Evolutionary conservation across 257 asterid genomes (phyloP).

Genomic region (Solanum megistacrolobum): DNA sequence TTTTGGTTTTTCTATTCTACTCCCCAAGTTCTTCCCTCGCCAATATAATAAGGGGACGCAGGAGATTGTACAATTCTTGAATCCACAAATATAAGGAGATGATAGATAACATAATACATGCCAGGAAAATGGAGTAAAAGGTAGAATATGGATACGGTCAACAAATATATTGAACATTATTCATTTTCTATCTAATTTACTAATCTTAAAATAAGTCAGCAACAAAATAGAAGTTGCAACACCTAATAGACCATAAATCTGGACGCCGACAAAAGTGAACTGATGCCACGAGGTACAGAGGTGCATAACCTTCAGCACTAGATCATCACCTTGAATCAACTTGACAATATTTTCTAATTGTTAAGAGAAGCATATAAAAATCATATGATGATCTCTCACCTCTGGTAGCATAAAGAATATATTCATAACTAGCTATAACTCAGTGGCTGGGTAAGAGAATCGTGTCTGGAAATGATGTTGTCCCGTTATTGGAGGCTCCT

Average conservation of each 20-base stretch:
- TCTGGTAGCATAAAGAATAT: neutral
- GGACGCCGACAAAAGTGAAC: neutral
- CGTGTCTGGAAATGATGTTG: conserved; percentile 29
- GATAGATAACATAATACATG: neutral
- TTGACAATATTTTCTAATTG: neutral
- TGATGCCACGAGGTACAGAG: neutral
- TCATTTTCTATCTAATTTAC: neutral
- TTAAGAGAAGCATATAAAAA: neutral
- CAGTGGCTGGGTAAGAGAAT: conserved; percentile 43
- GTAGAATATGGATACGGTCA: neutral
- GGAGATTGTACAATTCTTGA: neutral
- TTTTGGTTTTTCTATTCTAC: neutral
- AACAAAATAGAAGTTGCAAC: neutral
- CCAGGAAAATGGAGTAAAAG: neutral
- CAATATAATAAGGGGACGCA: neutral
- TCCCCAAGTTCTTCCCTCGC: neutral
- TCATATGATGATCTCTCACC: neutral
- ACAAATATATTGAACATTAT: neutral
- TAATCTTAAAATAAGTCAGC: neutral
- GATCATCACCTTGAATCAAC: neutral
- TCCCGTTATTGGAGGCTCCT: conserved; percentile 67
- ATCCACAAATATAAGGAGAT: neutral
- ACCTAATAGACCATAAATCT: neutral
- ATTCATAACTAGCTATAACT: neutral
- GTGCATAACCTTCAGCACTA: neutral